Conservation (phyloP, 139 green algal genomes). For the Chlamydomonas asymmetrica region DNA sequence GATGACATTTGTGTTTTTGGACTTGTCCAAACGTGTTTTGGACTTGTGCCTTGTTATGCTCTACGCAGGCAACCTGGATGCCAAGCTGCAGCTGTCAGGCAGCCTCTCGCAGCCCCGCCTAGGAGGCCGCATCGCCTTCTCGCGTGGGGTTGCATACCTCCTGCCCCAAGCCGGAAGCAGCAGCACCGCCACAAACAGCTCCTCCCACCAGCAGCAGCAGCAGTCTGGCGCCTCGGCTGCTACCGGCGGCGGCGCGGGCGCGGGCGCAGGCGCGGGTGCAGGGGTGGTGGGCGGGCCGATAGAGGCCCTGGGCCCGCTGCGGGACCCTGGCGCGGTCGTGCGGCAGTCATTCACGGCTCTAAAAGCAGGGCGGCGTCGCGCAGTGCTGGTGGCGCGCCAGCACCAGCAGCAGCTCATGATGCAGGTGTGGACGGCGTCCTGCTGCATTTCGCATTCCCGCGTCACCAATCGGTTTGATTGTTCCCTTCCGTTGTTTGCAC, state of each 20-base stretch:
- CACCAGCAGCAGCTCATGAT: conserved; percentile 17
- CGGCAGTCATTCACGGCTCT: conserved; percentile 65
- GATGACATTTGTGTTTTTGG: too few species aligned
- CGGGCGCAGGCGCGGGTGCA: too few species aligned
- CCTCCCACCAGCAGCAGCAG: too few species aligned
- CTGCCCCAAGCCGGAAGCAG: conserved; percentile 41
- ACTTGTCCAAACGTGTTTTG: background rate
- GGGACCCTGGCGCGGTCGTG: conserved; percentile 48
- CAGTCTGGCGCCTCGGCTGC: too few species aligned
- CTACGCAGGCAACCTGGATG: conserved; percentile 61
- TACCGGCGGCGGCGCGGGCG: too few species aligned
- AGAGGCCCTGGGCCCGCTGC: background rate
- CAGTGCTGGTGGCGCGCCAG: conserved; percentile 11
- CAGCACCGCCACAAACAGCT: background rate
- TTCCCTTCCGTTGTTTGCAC: too few species aligned
- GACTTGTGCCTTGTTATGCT: background rate
- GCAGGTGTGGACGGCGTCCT: too few species aligned
- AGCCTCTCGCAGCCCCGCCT: conserved; percentile 65
- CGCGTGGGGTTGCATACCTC: conserved; percentile 66
- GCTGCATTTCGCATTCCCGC: too few species aligned
- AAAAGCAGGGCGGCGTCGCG: conserved; percentile 48
- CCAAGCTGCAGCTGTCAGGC: conserved; percentile 47
- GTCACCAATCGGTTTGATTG: too few species aligned
- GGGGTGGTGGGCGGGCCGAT: background rate
- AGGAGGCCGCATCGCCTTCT: conserved; percentile 66